Evolutionary conservation across 1,139 yeast genomes (phyloP).

Genomic region (Taphrina betulina): DNA sequence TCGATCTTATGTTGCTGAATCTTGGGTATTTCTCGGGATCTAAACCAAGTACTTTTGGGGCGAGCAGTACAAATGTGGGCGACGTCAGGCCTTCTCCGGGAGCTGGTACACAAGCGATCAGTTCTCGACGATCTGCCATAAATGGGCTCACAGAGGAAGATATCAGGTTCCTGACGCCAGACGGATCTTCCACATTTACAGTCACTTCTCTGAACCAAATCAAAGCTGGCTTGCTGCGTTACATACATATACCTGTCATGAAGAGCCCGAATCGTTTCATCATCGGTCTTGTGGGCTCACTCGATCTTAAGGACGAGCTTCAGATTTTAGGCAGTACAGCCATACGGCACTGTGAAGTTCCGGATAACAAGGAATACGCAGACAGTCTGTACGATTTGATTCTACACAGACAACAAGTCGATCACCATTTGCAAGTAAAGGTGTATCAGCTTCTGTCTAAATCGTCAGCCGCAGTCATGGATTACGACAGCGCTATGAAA

Average conservation of each 20-base stretch:
- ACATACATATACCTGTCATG: slow-evolving; percentile 48
- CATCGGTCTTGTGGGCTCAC: slow-evolving; percentile 60
- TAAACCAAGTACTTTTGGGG: no score
- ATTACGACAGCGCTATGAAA: slow-evolving; percentile 46
- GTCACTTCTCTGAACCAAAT: slow-evolving; percentile 52
- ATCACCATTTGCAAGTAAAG: slow-evolving; percentile 57
- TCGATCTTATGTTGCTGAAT: slow-evolving; percentile 4
- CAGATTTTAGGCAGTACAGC: slow-evolving; percentile 45
- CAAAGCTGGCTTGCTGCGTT: slow-evolving; percentile 51
- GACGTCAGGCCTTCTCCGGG: no score
- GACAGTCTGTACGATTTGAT: not conserved
- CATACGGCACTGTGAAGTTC: slow-evolving; percentile 2
- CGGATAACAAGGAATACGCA: not conserved
- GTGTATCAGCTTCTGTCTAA: slow-evolving; percentile 55
- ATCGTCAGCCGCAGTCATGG: slow-evolving; percentile 54
- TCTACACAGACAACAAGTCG: slow-evolving; percentile 54
- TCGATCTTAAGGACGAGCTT: slow-evolving; percentile 58
- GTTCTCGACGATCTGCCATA: not conserved
- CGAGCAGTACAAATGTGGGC: no score
- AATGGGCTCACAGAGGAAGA: slow-evolving; percentile 44
- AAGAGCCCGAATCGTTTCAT: slow-evolving; percentile 44
- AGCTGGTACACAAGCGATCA: no score
- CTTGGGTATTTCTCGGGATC: no score
- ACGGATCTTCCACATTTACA: slow-evolving; percentile 63
- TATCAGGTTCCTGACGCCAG: slow-evolving; percentile 60